Evolutionary conservation across 2,329 filamentous ascomycete species (phyloP).

Genomic region (Hypoxylon sp.): DNA sequence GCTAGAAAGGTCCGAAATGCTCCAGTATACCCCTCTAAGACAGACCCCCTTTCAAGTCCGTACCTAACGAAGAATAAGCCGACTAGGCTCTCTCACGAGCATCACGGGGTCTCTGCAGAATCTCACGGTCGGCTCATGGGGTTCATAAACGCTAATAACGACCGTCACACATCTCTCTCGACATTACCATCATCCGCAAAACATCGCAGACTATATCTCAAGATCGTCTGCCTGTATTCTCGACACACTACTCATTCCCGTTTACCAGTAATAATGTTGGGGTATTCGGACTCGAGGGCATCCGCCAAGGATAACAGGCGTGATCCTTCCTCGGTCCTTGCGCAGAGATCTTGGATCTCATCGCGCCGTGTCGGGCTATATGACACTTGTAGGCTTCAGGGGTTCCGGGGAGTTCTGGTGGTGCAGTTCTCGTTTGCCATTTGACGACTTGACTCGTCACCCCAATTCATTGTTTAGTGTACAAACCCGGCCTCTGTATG

Average conservation of each 20-base stretch:
- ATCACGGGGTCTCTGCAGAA: slow-evolving; percentile 23
- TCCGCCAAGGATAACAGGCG: slow-evolving; percentile 15
- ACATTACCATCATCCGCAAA: slow-evolving; percentile 3
- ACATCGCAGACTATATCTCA: slow-evolving; percentile 15
- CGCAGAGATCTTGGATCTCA: slow-evolving; percentile 7
- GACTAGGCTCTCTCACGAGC: slow-evolving; percentile 22
- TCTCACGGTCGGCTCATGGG: slow-evolving; percentile 4
- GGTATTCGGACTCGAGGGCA: slow-evolving; percentile 5
- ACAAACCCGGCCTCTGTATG: neutral
- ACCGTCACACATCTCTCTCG: neutral
- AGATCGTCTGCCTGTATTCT: slow-evolving; percentile 25
- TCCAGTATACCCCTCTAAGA: neutral
- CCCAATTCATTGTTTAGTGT: no score
- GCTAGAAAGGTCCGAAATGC: slow-evolving; percentile 7
- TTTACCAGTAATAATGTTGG: neutral
- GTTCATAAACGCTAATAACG: slow-evolving; percentile 4
- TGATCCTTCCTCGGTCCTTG: slow-evolving; percentile 6
- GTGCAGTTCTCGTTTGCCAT: neutral
- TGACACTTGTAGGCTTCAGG: slow-evolving; percentile 8
- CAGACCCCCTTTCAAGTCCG: neutral
- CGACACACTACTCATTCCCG: slow-evolving; percentile 10
- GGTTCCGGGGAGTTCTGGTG: slow-evolving; percentile 1
- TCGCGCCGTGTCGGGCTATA: slow-evolving; percentile 2
- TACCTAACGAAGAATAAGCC: slow-evolving; percentile 8
- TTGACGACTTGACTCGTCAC: slow-evolving; percentile 3